Conservation (phyloP, 441 rosid species). For the Populus trichocarpa region DNA sequence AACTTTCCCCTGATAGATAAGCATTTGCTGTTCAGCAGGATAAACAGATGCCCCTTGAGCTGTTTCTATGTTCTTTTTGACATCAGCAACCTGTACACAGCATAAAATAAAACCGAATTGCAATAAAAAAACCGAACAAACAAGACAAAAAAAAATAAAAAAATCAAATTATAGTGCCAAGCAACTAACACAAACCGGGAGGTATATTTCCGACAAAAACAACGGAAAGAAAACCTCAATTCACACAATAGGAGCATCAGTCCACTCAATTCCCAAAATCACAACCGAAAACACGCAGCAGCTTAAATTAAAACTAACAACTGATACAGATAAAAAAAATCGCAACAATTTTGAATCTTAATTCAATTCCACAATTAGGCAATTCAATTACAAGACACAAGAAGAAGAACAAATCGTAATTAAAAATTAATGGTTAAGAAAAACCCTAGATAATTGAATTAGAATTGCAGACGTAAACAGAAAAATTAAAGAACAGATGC, state of each 20-base stretch:
- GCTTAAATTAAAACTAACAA: neutral
- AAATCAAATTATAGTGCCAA: no score
- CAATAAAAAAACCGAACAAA: neutral
- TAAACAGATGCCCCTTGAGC: conserved; percentile 62
- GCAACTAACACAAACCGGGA: no score
- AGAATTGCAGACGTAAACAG: neutral
- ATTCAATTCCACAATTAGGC: neutral
- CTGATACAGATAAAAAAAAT: neutral
- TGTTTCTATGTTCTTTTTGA: conserved; percentile 68
- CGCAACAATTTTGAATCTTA: neutral
- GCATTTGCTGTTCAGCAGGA: conserved; percentile 76
- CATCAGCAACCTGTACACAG: conserved; percentile 57
- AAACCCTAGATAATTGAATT: neutral
- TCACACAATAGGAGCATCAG: no score
- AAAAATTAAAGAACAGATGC: neutral
- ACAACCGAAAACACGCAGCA: neutral
- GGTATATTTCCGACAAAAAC: no score
- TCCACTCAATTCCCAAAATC: no score
- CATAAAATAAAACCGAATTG: neutral
- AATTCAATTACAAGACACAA: neutral
- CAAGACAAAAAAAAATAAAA: no score
- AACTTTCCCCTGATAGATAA: conserved; percentile 80
- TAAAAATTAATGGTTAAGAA: neutral
- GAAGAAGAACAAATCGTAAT: neutral
- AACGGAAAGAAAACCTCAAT: no score